Evolutionary conservation across 2,329 filamentous ascomycete species (phyloP), one percentile per base, ranked within the genome.

Genomic region (Ophiostoma piceae): DNA sequence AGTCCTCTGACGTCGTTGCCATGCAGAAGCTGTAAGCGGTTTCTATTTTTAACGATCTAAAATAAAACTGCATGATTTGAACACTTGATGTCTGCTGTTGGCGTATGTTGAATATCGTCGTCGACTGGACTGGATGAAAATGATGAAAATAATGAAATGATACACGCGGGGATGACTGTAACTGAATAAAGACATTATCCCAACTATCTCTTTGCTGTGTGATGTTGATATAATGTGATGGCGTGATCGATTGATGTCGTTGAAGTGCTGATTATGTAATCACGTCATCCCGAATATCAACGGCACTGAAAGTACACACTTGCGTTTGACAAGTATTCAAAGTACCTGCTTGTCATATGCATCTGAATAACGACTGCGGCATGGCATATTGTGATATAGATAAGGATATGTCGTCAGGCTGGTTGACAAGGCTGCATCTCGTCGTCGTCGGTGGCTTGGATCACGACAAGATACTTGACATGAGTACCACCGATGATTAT

Each of bases 1-100:
- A 99, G 88, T 97, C 93, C 76, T 89, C 90, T 77, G 95, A 98
- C 81, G 80, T 97, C 78, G 90, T 84, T 82, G 92, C 92, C 80
- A 96, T 96, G 92, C 89, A 92, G 86, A 96, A 96, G 87, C 84
- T 94, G 83, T 97, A 92, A 88, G 75, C 71, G 69, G 69, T 70
- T 73, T 67, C 41, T 64, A 57, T 57, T 26, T 41, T 51, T 68
- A 16, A 41, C 41, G 35, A 47, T 37, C 37, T 29, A 62, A 68
- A 68, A 62, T 54, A 60, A 68, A 51, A 68, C 35, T 66, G 35
- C 39, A 66, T 43, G 65, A 65, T 5, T 64, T 37, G 19, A 64
- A n/a, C 8, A 8, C 12, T 8, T 32, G 29, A 37, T 19, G n/a
- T 66, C 19, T 26, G 64, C 39, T 26, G 22, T 66, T 8, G n/a